Evolutionary conservation across 2,329 filamentous ascomycete species (phyloP), one percentile per base, ranked within the genome.

Genomic region (Aureobasidium pullulans): DNA sequence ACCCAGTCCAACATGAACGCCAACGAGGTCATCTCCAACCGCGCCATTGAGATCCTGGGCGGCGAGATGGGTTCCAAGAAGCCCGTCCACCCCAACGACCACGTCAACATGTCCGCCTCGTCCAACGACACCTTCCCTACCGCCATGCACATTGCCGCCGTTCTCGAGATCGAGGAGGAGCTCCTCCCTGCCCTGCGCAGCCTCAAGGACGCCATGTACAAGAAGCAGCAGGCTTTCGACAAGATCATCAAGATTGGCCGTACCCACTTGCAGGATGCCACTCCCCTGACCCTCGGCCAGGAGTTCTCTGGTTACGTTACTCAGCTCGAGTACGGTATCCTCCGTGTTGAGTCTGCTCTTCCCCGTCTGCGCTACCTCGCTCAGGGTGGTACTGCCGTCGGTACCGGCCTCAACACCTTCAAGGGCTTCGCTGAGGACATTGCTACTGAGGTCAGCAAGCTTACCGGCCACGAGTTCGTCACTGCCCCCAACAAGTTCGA

Each of bases 1-100:
- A 97, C 94, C 32, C 94, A 97, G 81, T 96, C 92, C 75, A 97
- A 96, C 85, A 97, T 97, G 94, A 99, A 99, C 80, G 92, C 93
- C 73, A 99, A 99, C 81, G 94, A 99, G 76, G 94, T 99, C 76
- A 97, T 99, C 76, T 96, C 93, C 65, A 99, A 97, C 84, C 90
- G 94, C 66, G 94, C 94, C 65, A 97, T 97, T 76, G 93, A 97
- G 81, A 96, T 97, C 64, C 83, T 97, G 57, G 94, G 94, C 68
- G 94, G 94, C 69, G 83, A 82, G 66, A 96, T 91, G 89, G 94
- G 94, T 68, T 87, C 81, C 84, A 97, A 97, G 87, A 96, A 95
- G 81, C 94, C 94, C 31, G 94, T 99, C 65, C 94, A 99, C 79
- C 94, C 94, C 70, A 99, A 97, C 78, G 94, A 99, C 80, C 94